Base-by-base conservation (phyloP, 2,329 filamentous ascomycete genomes). In the Trichoderma afroharzianum region DNA sequence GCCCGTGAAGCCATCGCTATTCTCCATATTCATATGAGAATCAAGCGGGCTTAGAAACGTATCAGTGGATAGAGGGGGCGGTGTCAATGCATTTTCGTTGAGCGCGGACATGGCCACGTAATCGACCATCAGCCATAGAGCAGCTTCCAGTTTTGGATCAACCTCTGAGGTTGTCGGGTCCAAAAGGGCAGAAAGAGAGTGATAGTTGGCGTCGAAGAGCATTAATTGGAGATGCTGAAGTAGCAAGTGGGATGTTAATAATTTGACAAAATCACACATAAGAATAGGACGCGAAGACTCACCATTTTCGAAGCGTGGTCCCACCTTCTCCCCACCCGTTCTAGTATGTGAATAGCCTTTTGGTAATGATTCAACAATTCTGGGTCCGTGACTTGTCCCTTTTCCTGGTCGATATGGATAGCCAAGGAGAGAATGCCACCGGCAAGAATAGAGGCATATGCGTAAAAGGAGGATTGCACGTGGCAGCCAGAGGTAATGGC, bases 261-360 rank as follows among this genome's bases (percentile, higher is more conserved):
- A 43, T 61, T 33, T 30, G 57, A 33, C 6, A 28, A 33, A 36
- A n/a, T n/a, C 18, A 24, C 3, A 32, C 1, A 15, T 30, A 15
- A 6, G n/a, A 14, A 28, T n/a, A 43, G 18, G 3, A 1, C 32
- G 12, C 18, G 39, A 26, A 67, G 39, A 53, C 67, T 69, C 39
- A 69, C 67, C 67, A 69, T 69, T 69, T 69, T 69, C 55, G 67
- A 69, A 53, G 67, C 67, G 61, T 69, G 67, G 18, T 69, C 67
- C 67, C 67, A 69, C 32, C 67, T 69, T 39, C 67, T 62, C n/a
- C 67, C 67, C 15, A 61, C 58, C 7, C 67, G 59, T 53, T 69
- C 67, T 8, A 69, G n/a, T 3, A 69, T 69, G 18, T 62, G 36
- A 15, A 69, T 69, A 8, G 67, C 39, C 21, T 69, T 61, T 36